Evolutionary conservation across 2,329 filamentous ascomycete genomes (phyloP).

Genomic region (Fusarium dimerum): DNA sequence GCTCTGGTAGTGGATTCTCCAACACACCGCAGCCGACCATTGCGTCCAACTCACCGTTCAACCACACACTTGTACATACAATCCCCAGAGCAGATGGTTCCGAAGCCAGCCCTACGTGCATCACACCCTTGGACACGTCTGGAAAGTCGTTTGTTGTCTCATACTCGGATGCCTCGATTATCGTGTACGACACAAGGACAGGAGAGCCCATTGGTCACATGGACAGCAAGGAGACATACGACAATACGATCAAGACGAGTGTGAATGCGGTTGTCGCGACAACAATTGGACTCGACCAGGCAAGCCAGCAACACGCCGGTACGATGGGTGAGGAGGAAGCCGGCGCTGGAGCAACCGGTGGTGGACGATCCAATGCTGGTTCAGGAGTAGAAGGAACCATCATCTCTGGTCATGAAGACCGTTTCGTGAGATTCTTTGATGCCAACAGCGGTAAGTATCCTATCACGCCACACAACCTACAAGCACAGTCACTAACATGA

Average conservation of each 20-base stretch:
- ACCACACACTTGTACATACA: conserved; percentile 84
- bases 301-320: conserved; percentile 53
- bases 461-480: not conserved
- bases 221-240: conserved; percentile 92
- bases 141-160: conserved; percentile 92
- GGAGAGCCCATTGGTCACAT: conserved; percentile 91
- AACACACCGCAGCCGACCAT: conserved; percentile 87
- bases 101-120: conserved; percentile 81
- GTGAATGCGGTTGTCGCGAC: conserved; percentile 92
- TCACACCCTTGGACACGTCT: conserved; percentile 79
- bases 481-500: conserved; percentile 12
- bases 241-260: conserved; percentile 74
- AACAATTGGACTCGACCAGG: conserved; percentile 77
- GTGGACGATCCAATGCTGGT: conserved; percentile 62
- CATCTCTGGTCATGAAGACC: conserved; percentile 95
- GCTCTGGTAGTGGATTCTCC: conserved; percentile 88
- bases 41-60: conserved; percentile 82
- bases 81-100: conserved; percentile 69
- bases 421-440: conserved; percentile 95
- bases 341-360: conserved; percentile 75
- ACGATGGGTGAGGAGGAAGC: conserved; percentile 71
- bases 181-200: conserved; percentile 89
- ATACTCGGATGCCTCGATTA: conserved; percentile 84
- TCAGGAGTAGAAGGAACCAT: conserved; percentile 89
- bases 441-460: conserved; percentile 87